A percentile compares a stretch with the other conserved stretches of the same genome.
Conservation (phyloP, 2,329 filamentous ascomycete species). For the Sporothrix luriei region DNA sequence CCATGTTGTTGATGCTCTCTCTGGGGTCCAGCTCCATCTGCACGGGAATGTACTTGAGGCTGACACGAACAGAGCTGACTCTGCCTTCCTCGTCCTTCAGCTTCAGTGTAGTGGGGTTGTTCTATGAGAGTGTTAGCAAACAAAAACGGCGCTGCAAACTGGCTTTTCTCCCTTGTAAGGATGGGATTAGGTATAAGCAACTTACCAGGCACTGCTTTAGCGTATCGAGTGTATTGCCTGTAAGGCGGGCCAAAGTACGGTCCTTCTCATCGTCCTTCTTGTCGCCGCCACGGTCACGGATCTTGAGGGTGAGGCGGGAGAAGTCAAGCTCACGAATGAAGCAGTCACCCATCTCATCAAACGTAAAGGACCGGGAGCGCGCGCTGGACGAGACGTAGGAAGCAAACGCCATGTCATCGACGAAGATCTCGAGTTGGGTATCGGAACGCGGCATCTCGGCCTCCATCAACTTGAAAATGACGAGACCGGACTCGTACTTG, state of each 20-base stretch:
- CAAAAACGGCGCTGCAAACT: not conserved
- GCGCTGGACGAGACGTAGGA: conserved; percentile 82
- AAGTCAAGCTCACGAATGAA: conserved; percentile 98
- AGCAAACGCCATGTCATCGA: conserved; percentile 93
- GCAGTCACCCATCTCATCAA: conserved; percentile 93
- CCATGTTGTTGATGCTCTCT: conserved; percentile 99
- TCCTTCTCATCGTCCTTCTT: conserved; percentile 71
- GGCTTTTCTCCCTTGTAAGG: not conserved
- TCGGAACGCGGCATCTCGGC: conserved; percentile 77
- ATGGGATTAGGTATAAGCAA: conserved; percentile 34
- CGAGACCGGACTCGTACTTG: conserved; percentile 84
- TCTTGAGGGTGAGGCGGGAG: conserved; percentile 84
- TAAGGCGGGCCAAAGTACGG: conserved; percentile 72
- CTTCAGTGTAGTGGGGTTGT: conserved; percentile 82
- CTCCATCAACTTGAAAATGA: conserved; percentile 93
- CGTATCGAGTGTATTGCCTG: conserved; percentile 82
- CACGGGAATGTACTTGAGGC: conserved; percentile 90
- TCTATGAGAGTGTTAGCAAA: conserved; percentile 51
- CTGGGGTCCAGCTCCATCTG: conserved; percentile 91
- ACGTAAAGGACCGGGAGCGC: conserved; percentile 66
- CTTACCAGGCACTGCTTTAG: conserved; percentile 82
- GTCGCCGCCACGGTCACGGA: conserved; percentile 74
- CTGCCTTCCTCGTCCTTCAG: conserved; percentile 77
- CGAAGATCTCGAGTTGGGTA: conserved; percentile 80
- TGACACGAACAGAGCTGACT: conserved; percentile 80